Conservation (phyloP, 306 rosid species). For the Rosa rugosa region DNA sequence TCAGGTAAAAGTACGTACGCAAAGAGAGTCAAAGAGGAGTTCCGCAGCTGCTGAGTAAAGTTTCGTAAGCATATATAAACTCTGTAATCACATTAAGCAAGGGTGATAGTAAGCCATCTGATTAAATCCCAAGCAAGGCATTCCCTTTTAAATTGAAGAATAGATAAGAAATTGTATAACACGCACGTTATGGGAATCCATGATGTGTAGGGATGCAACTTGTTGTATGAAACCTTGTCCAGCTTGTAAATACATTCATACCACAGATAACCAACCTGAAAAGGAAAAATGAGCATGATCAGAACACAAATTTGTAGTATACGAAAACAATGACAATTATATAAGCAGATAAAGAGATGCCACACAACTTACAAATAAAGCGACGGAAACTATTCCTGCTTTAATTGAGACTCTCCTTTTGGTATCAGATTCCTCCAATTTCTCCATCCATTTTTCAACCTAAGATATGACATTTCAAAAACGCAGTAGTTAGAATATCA, state of each 20-base stretch:
- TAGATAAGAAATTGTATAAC: constrained; percentile 14
- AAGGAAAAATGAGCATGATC: constrained; percentile 31
- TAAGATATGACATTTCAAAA: constrained; percentile 33
- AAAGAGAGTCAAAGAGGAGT: constrained; percentile 79
- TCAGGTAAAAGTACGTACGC: constrained; percentile 63
- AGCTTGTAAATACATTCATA: constrained; percentile 89
- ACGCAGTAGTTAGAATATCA: constrained; percentile 14
- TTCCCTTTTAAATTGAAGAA: constrained; percentile 7
- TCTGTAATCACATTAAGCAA: constrained; percentile 47
- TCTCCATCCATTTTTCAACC: constrained; percentile 99
- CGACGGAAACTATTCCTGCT: constrained; percentile 60
- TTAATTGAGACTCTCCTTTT: constrained; percentile 80
- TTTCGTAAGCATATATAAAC: constrained; percentile 94
- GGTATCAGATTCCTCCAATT: constrained; percentile 89
- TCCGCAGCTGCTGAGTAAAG: constrained; percentile 83
- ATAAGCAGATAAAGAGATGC: constrained; percentile 9
- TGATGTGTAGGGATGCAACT: constrained; percentile 93
- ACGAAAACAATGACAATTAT: constrained; percentile 11
- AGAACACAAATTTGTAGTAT: constrained; percentile 13
- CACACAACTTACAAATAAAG: constrained; percentile 66
- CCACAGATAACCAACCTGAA: constrained; percentile 94
- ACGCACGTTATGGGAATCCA: constrained; percentile 99
- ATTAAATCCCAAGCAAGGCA: neutral
- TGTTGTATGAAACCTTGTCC: constrained; percentile 95
- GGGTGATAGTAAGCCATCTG: constrained; percentile 3